Evolutionary conservation across 176 grass and related monocot species (phyloP).

Genomic region (Saccharum spontaneum): DNA sequence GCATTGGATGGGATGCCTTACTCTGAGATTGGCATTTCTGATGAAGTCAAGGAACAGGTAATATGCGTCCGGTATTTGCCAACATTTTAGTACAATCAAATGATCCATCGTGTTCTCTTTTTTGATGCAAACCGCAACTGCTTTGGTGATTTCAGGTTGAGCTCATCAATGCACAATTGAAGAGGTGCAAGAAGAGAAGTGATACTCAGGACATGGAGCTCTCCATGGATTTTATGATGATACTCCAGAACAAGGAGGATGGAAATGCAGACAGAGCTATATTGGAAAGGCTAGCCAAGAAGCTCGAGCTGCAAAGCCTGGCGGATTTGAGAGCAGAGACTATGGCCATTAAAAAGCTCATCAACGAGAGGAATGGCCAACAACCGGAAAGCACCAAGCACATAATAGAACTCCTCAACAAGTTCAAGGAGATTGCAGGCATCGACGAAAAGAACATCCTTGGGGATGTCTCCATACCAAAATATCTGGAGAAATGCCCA

Average conservation of each 20-base stretch:
- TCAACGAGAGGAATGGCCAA: conserved; percentile 56
- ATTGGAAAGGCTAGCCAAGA: conserved; percentile 59
- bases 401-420: conserved; percentile 58
- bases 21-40: conserved; percentile 49
- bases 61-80: not conserved
- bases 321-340: conserved; percentile 69
- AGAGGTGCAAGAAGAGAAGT: conserved; percentile 56
- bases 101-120: not conserved
- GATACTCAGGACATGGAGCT: conserved; percentile 85
- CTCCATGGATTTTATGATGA: conserved; percentile 67
- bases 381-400: conserved; percentile 45
- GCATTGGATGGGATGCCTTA: conserved; percentile 70
- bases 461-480: conserved; percentile 60
- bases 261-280: conserved; percentile 50
- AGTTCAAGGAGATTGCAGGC: conserved; percentile 60
- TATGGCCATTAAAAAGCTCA: conserved; percentile 71
- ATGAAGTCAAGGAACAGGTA: conserved; percentile 79
- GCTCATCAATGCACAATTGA: conserved; percentile 54
- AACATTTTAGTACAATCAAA: not conserved
- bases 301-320: conserved; percentile 54
- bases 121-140: not conserved
- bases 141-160: conserved; percentile 45
- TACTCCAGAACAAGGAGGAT: conserved; percentile 54
- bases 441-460: conserved; percentile 57
- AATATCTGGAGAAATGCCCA: conserved; percentile 73